These are phyloP conservation scores for Pleurotus tuoliensis DNA, from an alignment of 768 basidiomycete species.

Conservation along the genomic window DNA sequence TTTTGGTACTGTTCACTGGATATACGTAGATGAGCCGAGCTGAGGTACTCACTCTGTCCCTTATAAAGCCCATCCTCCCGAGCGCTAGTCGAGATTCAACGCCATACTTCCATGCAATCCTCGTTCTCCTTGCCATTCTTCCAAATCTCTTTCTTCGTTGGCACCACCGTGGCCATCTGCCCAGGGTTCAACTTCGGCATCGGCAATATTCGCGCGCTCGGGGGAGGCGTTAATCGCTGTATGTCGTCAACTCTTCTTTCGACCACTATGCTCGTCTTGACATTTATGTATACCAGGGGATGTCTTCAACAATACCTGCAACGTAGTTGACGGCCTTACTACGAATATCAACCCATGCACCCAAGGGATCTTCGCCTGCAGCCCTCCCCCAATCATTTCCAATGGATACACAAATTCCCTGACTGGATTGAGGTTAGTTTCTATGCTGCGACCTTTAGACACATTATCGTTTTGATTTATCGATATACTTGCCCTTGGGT, in stretches of 20 bases:
- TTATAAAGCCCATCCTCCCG: too few relatives aligned
- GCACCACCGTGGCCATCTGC: constrained; percentile 18
- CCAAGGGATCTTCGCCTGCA: constrained; percentile 25
- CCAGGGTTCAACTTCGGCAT: constrained; percentile 25
- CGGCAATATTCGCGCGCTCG: constrained; percentile 18
- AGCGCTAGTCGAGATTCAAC: too few relatives aligned
- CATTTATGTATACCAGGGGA: constrained; percentile 15
- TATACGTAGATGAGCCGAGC: too few relatives aligned
- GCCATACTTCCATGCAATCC: too few relatives aligned
- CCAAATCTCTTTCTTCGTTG: constrained; percentile 6
- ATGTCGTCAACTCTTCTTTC: neutral
- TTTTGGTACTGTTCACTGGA: too few relatives aligned
- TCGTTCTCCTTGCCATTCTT: constrained; percentile 16
- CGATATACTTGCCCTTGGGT: neutral
- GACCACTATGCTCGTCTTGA: too few relatives aligned
- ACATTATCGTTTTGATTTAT: neutral
- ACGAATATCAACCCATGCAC: constrained; percentile 26
- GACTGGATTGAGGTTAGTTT: constrained; percentile 16
- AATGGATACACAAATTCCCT: constrained; percentile 23
- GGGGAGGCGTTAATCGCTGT: constrained; percentile 19
- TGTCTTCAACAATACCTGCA: constrained; percentile 25
- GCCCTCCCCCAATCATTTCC: constrained; percentile 24
- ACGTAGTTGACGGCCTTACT: constrained; percentile 21
- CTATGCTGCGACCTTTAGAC: neutral
- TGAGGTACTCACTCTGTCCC: too few relatives aligned